Evolutionary conservation across 305 asterid genomes (phyloP), one percentile per base, ranked within the genome.

Genomic region (Rubia peregrina): DNA sequence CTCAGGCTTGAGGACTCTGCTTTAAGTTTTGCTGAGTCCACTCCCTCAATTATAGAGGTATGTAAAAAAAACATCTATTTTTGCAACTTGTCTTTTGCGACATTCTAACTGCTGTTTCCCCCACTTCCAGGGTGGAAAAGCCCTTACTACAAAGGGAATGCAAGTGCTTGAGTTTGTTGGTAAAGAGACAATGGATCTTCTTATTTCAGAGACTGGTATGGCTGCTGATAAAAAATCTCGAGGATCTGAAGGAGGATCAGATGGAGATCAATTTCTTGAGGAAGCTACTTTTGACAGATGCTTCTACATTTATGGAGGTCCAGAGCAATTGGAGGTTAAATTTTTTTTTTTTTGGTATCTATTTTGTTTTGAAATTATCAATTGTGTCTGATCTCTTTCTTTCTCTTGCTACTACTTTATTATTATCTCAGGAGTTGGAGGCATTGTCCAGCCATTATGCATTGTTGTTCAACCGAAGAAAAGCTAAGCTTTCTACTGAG

Each of bases 291-390:
- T 94, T 80, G 96, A 94, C 73, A 82, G 98, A 82, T 94, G 98
- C 90, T 94, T 94, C 80, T 94, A 94, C 72, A 94, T 94, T 71
- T 94, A 94, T 73, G 98, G 99, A 78, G 99, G 97, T 80, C 99
- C 99, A 26, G 99, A 91, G 82, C 96, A 89, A 75, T 79, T 94
- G 90, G 98, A 94, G 99, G 98, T 91, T 67, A 70, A 69, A 59
- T 67, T 59, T 71, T 19, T 49, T 57, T 64, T 79, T 78, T 64
- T 80, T 21, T 68, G n/a, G 41, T 43, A 21, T 53, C 24, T 71
- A 33, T 77, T 70, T 73, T 41, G 33, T 69, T 73, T 42, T 41
- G 10, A 30, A 70, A 44, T 71, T 71, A 70, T 70, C 67, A 48
- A 69, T 14, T 68, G 57, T 44, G 74, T 75, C 19, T 7, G 19